phyloP scores from a whole-genome alignment of 192 early-diverging fungal species.

The Umbelopsis sp. region DNA sequence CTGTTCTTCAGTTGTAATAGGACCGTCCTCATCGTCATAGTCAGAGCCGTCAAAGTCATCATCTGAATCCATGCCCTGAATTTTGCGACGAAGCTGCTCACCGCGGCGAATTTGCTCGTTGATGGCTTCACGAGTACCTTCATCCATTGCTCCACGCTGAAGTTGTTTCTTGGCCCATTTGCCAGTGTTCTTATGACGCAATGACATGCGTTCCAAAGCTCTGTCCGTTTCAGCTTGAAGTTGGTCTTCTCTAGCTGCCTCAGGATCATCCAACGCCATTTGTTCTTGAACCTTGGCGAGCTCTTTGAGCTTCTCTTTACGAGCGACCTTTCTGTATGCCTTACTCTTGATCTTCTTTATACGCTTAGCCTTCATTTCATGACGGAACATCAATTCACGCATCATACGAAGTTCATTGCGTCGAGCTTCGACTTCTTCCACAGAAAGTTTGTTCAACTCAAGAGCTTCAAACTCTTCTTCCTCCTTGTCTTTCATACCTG shows the following conservation, averaged over 20 bases:
- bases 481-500: conserved; percentile 80
- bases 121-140: conserved; percentile 74
- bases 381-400: conserved; percentile 92
- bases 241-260: conserved; percentile 64
- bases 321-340: conserved; percentile 86
- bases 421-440: conserved; percentile 79
- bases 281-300: conserved; percentile 53
- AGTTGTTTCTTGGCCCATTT: conserved; percentile 95
- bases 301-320: conserved; percentile 73
- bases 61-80: conserved; percentile 64
- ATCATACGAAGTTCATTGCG: conserved; percentile 84
- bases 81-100: conserved; percentile 80
- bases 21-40: conserved; percentile 49
- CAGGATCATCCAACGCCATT: conserved; percentile 68
- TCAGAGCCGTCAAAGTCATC: conserved; percentile 47
- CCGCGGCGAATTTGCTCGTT: conserved; percentile 82
- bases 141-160: conserved; percentile 57
- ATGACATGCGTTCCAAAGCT: conserved; percentile 89
- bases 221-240: conserved; percentile 76
- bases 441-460: conserved; percentile 78
- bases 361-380: conserved; percentile 89
- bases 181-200: conserved; percentile 93
- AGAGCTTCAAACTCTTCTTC: conserved; percentile 83
- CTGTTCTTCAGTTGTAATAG: conserved; percentile 39
- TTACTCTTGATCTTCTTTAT: conserved; percentile 98